Conservation (phyloP, 345 rosid genomes). For the Fremontodendron californicum region DNA sequence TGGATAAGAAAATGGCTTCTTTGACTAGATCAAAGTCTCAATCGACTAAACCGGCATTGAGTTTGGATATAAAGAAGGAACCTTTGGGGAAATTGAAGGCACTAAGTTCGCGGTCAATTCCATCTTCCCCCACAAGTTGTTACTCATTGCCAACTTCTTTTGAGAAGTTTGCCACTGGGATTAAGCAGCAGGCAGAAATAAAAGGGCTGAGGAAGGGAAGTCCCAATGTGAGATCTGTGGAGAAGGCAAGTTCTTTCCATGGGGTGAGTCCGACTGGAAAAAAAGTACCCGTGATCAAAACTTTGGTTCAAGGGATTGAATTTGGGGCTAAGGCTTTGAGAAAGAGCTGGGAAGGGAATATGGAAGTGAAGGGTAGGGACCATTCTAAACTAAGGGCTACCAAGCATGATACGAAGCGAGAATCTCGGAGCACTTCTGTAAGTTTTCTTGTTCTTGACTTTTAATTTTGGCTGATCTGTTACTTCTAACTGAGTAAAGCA, state of each 20-base stretch:
- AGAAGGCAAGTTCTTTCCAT: slow-evolving; percentile 48
- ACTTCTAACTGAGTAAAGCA: neutral
- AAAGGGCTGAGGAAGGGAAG: slow-evolving; percentile 58
- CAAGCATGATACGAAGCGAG: slow-evolving; percentile 50
- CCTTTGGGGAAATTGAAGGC: slow-evolving; percentile 48
- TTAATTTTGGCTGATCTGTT: neutral
- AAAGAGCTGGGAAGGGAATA: slow-evolving; percentile 97
- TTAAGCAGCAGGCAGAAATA: slow-evolving; percentile 64
- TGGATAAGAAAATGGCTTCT: slow-evolving; percentile 31
- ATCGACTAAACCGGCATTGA: slow-evolving; percentile 35
- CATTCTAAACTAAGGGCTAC: slow-evolving; percentile 37
- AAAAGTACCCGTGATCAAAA: slow-evolving; percentile 57
- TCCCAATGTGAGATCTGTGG: slow-evolving; percentile 40
- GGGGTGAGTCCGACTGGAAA: slow-evolving; percentile 45
- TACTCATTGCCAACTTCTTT: slow-evolving; percentile 81
- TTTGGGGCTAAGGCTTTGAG: slow-evolving; percentile 88
- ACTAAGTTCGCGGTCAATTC: slow-evolving; percentile 66
- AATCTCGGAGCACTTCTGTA: slow-evolving; percentile 59
- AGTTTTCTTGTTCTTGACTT: slow-evolving; percentile 25
- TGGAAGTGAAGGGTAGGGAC: slow-evolving; percentile 58
- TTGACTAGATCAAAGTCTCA: slow-evolving; percentile 58
- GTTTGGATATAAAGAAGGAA: slow-evolving; percentile 61
- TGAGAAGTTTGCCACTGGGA: slow-evolving; percentile 77
- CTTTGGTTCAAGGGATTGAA: slow-evolving; percentile 69
- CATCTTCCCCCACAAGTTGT: slow-evolving; percentile 85